These are phyloP conservation scores for Aspergillus bertholletiae DNA, from an alignment of 495 filamentous ascomycete species.

Conservation along the genomic window DNA sequence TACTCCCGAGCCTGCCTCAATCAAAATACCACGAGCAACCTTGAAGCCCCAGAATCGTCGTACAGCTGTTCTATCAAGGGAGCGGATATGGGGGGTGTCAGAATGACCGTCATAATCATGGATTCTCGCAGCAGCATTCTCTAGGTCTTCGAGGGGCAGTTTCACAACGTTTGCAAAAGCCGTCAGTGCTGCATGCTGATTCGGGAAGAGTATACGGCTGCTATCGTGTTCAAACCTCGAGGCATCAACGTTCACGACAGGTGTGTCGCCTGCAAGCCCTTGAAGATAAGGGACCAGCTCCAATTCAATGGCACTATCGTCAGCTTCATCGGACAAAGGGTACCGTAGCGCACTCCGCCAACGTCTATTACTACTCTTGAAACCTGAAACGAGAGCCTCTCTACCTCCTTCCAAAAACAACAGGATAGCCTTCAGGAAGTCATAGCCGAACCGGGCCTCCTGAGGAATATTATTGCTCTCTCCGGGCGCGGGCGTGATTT, in stretches of 20 bases:
- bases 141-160: constrained; percentile 48
- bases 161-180: constrained; percentile 53
- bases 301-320: constrained; percentile 50
- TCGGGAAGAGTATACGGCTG: constrained; percentile 46
- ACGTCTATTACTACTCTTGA: constrained; percentile 39
- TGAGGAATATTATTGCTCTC: constrained; percentile 41
- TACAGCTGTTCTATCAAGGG: constrained; percentile 37
- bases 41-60: constrained; percentile 59
- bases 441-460: constrained; percentile 53
- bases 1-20: constrained; percentile 56
- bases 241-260: constrained; percentile 56
- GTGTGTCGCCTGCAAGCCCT: constrained; percentile 38
- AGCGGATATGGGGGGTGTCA: constrained; percentile 19
- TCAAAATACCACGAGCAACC: constrained; percentile 58
- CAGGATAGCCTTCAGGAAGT: constrained; percentile 62
- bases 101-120: constrained; percentile 20
- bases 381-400: constrained; percentile 50
- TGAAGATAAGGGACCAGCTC: constrained; percentile 59
- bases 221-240: constrained; percentile 57
- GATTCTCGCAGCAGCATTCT: constrained; percentile 28
- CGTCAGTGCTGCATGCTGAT: constrained; percentile 53
- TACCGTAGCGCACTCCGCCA: constrained; percentile 38
- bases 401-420: constrained; percentile 60
- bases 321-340: constrained; percentile 49
- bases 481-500: constrained; percentile 44